These are phyloP conservation scores for Dianthus caryophyllus DNA, from an alignment of 148 eudicot genomes.

Conservation along the genomic window DNA sequence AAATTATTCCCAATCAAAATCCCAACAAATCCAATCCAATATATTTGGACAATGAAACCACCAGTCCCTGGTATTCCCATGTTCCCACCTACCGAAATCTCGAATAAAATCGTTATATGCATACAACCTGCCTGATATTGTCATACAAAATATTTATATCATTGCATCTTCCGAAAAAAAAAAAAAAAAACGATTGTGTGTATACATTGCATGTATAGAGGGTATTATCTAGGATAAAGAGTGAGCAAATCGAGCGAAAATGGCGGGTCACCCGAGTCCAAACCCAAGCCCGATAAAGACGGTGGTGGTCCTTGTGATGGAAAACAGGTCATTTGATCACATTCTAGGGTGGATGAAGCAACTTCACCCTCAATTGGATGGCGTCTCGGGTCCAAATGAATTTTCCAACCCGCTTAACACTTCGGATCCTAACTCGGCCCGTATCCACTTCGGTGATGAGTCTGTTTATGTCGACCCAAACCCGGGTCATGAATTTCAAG, in stretches of 20 bases:
- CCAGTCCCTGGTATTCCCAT: neutral
- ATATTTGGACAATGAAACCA: no score
- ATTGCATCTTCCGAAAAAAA: no score
- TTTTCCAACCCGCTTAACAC: slow-evolving; percentile 50
- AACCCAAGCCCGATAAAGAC: slow-evolving; percentile 63
- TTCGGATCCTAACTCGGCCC: slow-evolving; percentile 34
- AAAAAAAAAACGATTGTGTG: no score
- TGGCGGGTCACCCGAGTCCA: slow-evolving; percentile 2
- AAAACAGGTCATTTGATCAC: slow-evolving; percentile 79
- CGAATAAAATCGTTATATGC: no score
- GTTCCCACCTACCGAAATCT: neutral
- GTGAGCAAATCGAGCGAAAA: neutral
- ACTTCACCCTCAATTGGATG: slow-evolving; percentile 54
- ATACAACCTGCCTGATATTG: no score
- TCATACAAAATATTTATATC: neutral
- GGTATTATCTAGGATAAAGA: neutral
- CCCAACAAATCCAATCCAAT: no score
- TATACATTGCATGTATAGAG: neutral
- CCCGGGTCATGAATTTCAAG: slow-evolving; percentile 71
- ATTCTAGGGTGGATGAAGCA: slow-evolving; percentile 78
- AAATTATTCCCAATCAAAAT: no score
- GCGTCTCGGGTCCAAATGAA: slow-evolving; percentile 41
- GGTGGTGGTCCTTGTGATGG: slow-evolving; percentile 63
- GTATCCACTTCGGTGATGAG: slow-evolving; percentile 34
- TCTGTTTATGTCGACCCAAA: slow-evolving; percentile 57